These are phyloP conservation scores for Huntiella omanensis DNA, from an alignment of 2,329 filamentous ascomycete species.

Conservation along the genomic window DNA sequence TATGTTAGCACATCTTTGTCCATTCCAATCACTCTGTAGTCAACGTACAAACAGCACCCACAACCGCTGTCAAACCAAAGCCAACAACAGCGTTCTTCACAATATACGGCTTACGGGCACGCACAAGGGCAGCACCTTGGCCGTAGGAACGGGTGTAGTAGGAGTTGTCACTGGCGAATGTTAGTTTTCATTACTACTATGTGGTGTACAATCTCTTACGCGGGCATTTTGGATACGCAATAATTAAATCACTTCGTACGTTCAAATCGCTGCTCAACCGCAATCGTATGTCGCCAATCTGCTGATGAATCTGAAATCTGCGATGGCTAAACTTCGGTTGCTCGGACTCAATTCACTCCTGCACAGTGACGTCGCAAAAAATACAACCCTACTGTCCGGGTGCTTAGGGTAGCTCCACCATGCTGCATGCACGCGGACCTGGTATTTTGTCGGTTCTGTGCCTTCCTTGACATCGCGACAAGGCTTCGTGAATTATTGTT, in stretches of 20 bases:
- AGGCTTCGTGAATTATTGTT: too few relatives aligned
- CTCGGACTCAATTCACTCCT: too few relatives aligned
- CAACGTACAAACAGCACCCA: conserved; percentile 70
- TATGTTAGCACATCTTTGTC: not conserved
- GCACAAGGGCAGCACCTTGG: conserved; percentile 74
- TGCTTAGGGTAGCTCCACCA: too few relatives aligned
- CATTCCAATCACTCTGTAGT: not conserved
- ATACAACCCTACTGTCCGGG: too few relatives aligned
- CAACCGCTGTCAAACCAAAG: conserved; percentile 51
- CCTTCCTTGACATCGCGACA: too few relatives aligned
- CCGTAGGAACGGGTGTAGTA: conserved; percentile 86
- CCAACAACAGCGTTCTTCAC: conserved; percentile 78
- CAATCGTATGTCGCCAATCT: too few relatives aligned
- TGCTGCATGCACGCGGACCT: too few relatives aligned
- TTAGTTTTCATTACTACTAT: not conserved
- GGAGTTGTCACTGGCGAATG: conserved; percentile 5
- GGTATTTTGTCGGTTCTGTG: too few relatives aligned
- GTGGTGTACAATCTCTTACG: conserved; percentile 5
- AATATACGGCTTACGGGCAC: conserved; percentile 79
- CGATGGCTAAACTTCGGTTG: too few relatives aligned
- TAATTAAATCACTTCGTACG: not conserved
- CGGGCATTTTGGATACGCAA: conserved; percentile 2
- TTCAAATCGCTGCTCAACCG: too few relatives aligned
- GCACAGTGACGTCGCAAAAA: too few relatives aligned
- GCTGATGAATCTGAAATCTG: too few relatives aligned